Evolutionary conservation across 306 rosid genomes (phyloP).

Genomic region (Morella rubra): DNA sequence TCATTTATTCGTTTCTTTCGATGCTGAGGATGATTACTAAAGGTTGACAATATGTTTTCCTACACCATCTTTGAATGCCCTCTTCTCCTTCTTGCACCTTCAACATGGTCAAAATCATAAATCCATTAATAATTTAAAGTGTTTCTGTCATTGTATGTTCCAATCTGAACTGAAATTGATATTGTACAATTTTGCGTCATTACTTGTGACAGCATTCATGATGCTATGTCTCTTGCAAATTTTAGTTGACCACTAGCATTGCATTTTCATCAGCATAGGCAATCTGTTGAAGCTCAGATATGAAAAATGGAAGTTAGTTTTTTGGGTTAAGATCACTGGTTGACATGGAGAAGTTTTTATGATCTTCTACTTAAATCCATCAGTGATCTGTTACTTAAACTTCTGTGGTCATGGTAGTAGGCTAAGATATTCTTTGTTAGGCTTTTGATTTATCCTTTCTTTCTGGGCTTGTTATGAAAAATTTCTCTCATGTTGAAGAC

Average conservation of each 20-base stretch:
- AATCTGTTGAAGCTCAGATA: neutral
- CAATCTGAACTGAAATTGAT: neutral
- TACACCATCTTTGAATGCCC: neutral
- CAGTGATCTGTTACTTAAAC: neutral
- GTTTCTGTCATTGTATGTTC: neutral
- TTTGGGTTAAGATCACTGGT: neutral
- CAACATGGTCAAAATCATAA: neutral
- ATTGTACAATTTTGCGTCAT: neutral
- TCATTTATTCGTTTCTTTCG: conserved; percentile 8
- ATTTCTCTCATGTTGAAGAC: neutral
- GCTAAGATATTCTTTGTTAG: neutral
- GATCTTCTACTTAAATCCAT: neutral
- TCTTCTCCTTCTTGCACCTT: neutral
- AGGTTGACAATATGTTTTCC: neutral
- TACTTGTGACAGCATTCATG: neutral
- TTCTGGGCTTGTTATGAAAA: neutral
- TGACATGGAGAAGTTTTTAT: neutral
- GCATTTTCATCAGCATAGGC: neutral
- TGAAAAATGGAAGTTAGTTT: neutral
- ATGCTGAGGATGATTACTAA: neutral
- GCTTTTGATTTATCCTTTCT: neutral
- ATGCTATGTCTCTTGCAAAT: neutral
- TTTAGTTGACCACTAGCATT: neutral
- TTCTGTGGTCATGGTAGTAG: neutral
- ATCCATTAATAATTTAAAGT: neutral